phyloP scores from a whole-genome alignment of 345 rosid species.

The Erucastrum elatum region DNA sequence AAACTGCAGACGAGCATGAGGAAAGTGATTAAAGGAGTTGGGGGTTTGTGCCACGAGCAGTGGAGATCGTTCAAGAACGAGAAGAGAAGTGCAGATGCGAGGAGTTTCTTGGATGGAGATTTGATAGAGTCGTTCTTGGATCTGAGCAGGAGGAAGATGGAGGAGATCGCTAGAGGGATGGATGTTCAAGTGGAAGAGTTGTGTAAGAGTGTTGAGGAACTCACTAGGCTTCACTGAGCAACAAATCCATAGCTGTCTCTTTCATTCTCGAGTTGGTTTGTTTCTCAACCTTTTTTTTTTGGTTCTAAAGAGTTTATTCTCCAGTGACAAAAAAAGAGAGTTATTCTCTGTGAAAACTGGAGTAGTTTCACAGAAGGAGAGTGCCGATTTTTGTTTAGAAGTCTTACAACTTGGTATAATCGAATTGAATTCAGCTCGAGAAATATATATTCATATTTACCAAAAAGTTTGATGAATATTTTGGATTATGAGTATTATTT shows the following conservation, averaged over 20 bases:
- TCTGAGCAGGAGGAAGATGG: slow-evolving; percentile 70
- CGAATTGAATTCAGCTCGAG: neutral
- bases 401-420: neutral
- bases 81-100: slow-evolving; percentile 81
- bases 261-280: neutral
- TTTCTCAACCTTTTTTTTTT: neutral
- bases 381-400: neutral
- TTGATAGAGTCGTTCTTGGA: slow-evolving; percentile 83
- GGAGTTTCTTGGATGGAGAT: slow-evolving; percentile 79
- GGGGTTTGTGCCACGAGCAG: slow-evolving; percentile 91
- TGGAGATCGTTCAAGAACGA: slow-evolving; percentile 93
- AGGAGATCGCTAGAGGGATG: slow-evolving; percentile 70
- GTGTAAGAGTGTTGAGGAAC: slow-evolving; percentile 83
- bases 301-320: neutral
- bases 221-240: slow-evolving; percentile 79
- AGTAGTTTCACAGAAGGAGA: neutral
- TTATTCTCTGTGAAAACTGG: neutral
- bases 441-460: neutral
- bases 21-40: slow-evolving; percentile 89
- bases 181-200: slow-evolving; percentile 77
- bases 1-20: slow-evolving; percentile 76
- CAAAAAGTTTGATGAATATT: no score
- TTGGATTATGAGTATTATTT: no score
- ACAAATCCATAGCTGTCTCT: neutral
- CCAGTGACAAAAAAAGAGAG: neutral